Conservation (phyloP, 1,284 basidiomycete genomes). For the Cutaneotrichosporon dermatis region DNA sequence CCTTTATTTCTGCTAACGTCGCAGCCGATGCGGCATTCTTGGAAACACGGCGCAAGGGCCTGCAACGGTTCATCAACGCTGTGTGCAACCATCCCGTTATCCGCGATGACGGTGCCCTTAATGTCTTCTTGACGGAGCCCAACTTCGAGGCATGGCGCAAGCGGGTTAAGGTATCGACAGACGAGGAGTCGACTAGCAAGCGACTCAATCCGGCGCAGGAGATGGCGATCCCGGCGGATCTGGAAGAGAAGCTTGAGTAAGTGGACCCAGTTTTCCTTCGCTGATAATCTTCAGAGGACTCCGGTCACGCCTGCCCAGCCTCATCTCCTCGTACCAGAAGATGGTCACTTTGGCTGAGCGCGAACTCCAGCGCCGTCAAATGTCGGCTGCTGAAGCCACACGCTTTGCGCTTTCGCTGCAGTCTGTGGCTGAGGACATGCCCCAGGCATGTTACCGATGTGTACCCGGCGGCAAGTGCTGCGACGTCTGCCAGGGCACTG, state of each 20-base stretch:
- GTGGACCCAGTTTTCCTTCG: conserved; percentile 28
- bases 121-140: conserved; percentile 72
- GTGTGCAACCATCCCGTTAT: conserved; percentile 84
- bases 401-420: conserved; percentile 74
- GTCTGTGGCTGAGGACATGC: conserved; percentile 61
- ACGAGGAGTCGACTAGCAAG: conserved; percentile 80
- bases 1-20: conserved; percentile 10
- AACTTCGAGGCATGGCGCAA: conserved; percentile 84
- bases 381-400: conserved; percentile 75
- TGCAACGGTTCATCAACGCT: conserved; percentile 74
- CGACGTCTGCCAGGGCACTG: conserved; percentile 74
- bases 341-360: conserved; percentile 78
- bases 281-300: conserved; percentile 55
- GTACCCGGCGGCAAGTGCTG: conserved; percentile 54
- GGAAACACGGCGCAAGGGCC: conserved; percentile 78
- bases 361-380: conserved; percentile 76
- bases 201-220: conserved; percentile 77
- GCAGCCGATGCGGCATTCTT: conserved; percentile 78
- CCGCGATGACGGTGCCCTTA: conserved; percentile 74
- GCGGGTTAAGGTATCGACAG: conserved; percentile 56
- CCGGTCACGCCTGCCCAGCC: conserved; percentile 62
- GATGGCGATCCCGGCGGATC: conserved; percentile 83
- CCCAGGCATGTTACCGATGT: conserved; percentile 49
- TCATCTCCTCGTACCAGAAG: conserved; percentile 81
- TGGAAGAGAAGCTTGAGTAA: conserved; percentile 79